Percentiles rank a stretch among this genome's conserved stretches.
phyloP scores from a whole-genome alignment of 129 eudicot species.

The sunflower (Helianthus annuus) region HanXRQr2.0-SUNRISE NC_035435.2:83781812-83782311 shows the following conservation, averaged over 20 bases:
- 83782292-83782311: neutral
- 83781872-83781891: too few species aligned
- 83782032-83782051: neutral
- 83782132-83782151: neutral
- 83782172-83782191: neutral
- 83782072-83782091: neutral
- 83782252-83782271: neutral
- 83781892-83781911: too few species aligned
- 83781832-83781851: neutral
- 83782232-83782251: neutral
- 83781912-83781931: neutral
- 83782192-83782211: neutral
- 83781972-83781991: neutral
- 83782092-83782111: too few species aligned
- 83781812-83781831: too few species aligned
- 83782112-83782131: neutral
- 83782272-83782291: neutral
- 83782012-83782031: neutral
- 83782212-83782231: neutral
- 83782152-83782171: constrained; percentile 1
- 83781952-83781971: neutral
- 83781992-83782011: neutral
- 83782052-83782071: constrained; percentile 1
- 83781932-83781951: neutral
- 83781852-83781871: too few species aligned